phyloP scores from a whole-genome alignment of 495 filamentous ascomycete genomes.

The Alectoria sarmentosa region DNA sequence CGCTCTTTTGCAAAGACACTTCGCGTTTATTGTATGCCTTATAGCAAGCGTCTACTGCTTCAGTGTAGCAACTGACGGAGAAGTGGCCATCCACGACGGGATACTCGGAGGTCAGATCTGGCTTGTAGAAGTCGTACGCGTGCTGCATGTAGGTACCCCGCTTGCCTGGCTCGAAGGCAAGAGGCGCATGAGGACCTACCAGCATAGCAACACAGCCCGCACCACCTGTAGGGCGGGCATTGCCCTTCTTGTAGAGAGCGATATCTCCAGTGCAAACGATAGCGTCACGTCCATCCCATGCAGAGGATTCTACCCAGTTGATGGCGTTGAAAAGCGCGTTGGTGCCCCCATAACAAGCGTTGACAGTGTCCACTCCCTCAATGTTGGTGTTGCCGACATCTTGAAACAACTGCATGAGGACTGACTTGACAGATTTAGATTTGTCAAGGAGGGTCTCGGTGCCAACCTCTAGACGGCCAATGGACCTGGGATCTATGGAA shows the following conservation, averaged over 20 bases:
- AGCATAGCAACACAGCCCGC: slow-evolving; percentile 92
- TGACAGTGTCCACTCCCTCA: slow-evolving; percentile 93
- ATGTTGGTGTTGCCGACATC: slow-evolving; percentile 81
- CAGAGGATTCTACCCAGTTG: slow-evolving; percentile 97
- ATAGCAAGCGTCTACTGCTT: slow-evolving; percentile 94
- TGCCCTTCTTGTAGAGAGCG: slow-evolving; percentile 95
- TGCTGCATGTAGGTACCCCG: slow-evolving; percentile 90
- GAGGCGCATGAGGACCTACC: slow-evolving; percentile 84
- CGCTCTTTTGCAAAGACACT: slow-evolving; percentile 60
- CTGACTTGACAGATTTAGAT: slow-evolving; percentile 99
- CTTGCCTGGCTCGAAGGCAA: slow-evolving; percentile 86
- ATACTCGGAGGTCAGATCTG: slow-evolving; percentile 96
- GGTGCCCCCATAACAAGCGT: slow-evolving; percentile 97
- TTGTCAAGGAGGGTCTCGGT: slow-evolving; percentile 98
- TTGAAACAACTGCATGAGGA: slow-evolving; percentile 94
- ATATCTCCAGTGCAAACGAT: slow-evolving; percentile 96
- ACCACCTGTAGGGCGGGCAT: slow-evolving; percentile 90
- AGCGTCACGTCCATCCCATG: slow-evolving; percentile 92
- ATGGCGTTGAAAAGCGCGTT: slow-evolving; percentile 95
- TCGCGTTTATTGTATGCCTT: slow-evolving; percentile 88
- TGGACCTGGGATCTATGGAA: slow-evolving; percentile 80
- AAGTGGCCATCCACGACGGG: slow-evolving; percentile 94
- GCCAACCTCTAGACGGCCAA: slow-evolving; percentile 93
- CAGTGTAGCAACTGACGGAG: slow-evolving; percentile 91
- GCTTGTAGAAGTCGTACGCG: slow-evolving; percentile 99